A percentile compares a stretch with the other conserved stretches of the same genome.
These are phyloP conservation scores for Vitis hybrid DNA, from an alignment of 177 flowering plant species.

Conservation along the genomic window DNA sequence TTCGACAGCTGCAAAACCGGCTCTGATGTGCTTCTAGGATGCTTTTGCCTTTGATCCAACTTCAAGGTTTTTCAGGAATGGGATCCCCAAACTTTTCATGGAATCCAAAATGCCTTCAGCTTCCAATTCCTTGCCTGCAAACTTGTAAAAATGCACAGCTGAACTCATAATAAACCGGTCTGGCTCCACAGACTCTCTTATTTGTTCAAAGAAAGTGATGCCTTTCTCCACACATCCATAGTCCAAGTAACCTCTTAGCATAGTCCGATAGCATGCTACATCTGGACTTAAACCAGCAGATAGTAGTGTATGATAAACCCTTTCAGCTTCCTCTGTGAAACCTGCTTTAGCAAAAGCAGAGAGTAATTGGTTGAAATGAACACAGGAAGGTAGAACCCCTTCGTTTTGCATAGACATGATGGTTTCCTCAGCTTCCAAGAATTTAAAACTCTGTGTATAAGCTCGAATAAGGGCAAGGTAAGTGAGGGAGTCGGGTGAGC, in stretches of 20 bases:
- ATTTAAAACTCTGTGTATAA: constrained; percentile 42
- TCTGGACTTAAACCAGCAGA: constrained; percentile 55
- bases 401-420: constrained; percentile 48
- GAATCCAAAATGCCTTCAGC: constrained; percentile 47
- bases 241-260: constrained; percentile 78
- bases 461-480: constrained; percentile 74
- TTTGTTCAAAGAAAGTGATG: constrained; percentile 54
- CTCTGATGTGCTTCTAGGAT: neutral
- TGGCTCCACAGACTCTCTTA: constrained; percentile 29
- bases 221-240: constrained; percentile 61
- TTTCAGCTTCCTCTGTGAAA: constrained; percentile 59
- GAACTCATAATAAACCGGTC: constrained; percentile 73
- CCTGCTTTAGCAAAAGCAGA: constrained; percentile 54
- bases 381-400: constrained; percentile 50
- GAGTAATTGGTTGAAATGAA: constrained; percentile 52
- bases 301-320: constrained; percentile 40
- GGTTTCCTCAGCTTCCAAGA: constrained; percentile 64
- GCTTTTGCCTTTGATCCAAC: constrained; percentile 47
- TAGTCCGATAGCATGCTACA: constrained; percentile 29
- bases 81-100: constrained; percentile 52
- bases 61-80: constrained; percentile 46
- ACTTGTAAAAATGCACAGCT: constrained; percentile 64
- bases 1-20: no score
- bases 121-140: constrained; percentile 38
- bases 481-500: constrained; percentile 61